Percentiles rank a stretch among this genome's conserved stretches.
Evolutionary conservation across 2,329 filamentous ascomycete species (phyloP).

Genomic region (Neocatenulostroma microsporum): DNA sequence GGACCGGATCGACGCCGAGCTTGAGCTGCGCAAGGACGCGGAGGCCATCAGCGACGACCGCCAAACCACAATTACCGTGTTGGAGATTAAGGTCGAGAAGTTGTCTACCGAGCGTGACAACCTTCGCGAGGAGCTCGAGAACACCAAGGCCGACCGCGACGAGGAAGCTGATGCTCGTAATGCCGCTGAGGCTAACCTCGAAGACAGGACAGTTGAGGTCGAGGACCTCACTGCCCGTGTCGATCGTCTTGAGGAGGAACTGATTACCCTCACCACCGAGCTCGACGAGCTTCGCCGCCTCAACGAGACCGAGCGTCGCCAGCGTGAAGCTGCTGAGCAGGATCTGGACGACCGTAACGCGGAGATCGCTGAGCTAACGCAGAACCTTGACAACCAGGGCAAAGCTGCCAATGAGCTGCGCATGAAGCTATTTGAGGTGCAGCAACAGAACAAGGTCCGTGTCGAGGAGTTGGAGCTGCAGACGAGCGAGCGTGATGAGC

Average conservation of each 20-base stretch:
- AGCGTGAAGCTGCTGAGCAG: constrained; percentile 38
- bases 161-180: constrained; percentile 27
- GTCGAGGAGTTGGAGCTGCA: constrained; percentile 32
- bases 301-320: constrained; percentile 34
- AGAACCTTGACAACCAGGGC: constrained; percentile 35
- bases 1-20: constrained; percentile 30
- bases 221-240: constrained; percentile 32
- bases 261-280: constrained; percentile 25
- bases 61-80: constrained; percentile 31
- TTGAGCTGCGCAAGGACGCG: constrained; percentile 30
- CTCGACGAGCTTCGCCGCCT: constrained; percentile 31
- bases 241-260: constrained; percentile 25
- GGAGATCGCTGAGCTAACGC: constrained; percentile 34
- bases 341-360: constrained; percentile 37
- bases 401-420: constrained; percentile 42
- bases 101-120: constrained; percentile 32
- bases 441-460: constrained; percentile 35
- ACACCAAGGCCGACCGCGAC: constrained; percentile 29
- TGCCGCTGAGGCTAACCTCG: constrained; percentile 31
- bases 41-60: constrained; percentile 35
- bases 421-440: constrained; percentile 40
- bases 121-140: constrained; percentile 26
- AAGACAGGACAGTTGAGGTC: constrained; percentile 32
- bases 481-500: constrained; percentile 33
- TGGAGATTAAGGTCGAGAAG: constrained; percentile 32